A percentile compares a stretch with the other conserved stretches of the same genome.
These are phyloP conservation scores for Suhomyces guaymorum DNA, from an alignment of 1,139 yeast genomes.

Conservation along the genomic window DNA sequence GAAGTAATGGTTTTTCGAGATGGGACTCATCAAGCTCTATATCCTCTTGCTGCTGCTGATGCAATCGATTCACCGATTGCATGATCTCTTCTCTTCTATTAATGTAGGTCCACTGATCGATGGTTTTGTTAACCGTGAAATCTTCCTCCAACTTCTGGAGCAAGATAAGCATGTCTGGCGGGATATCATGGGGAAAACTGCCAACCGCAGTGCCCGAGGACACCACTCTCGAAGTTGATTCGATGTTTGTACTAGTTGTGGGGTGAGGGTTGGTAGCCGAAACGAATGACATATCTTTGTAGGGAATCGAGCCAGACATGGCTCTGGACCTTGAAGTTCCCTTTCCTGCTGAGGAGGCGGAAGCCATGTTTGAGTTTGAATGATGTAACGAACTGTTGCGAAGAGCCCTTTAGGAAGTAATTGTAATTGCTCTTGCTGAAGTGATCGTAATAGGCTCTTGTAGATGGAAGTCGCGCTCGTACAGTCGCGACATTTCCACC, in stretches of 20 bases:
- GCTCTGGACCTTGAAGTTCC: constrained; percentile 20
- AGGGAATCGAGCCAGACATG: constrained; percentile 18
- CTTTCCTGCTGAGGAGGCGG: constrained; percentile 21
- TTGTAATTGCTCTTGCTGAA: too few species aligned
- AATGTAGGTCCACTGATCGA: constrained; percentile 53
- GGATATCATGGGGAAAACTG: constrained; percentile 35
- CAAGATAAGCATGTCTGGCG: constrained; percentile 49
- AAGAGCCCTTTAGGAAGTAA: too few species aligned
- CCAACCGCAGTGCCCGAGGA: constrained; percentile 13
- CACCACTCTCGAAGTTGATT: constrained; percentile 11
- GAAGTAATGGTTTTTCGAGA: constrained; percentile 57
- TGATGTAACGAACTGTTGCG: too few species aligned
- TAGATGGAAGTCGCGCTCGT: neutral
- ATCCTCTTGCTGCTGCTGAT: constrained; percentile 32
- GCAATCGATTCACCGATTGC: constrained; percentile 39
- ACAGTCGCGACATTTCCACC: neutral
- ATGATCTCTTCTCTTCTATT: constrained; percentile 49
- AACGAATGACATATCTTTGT: constrained; percentile 25
- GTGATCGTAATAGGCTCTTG: neutral
- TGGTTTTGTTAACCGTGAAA: constrained; percentile 40
- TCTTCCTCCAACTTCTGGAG: constrained; percentile 48
- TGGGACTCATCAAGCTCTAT: constrained; percentile 41
- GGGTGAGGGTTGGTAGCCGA: constrained; percentile 30
- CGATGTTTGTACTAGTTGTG: constrained; percentile 16
- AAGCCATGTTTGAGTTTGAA: constrained; percentile 14